Percentiles rank a stretch among this genome's conserved stretches.
Conservation (phyloP, 306 rosid species). For the Sphenostylis stenocarpa region DNA sequence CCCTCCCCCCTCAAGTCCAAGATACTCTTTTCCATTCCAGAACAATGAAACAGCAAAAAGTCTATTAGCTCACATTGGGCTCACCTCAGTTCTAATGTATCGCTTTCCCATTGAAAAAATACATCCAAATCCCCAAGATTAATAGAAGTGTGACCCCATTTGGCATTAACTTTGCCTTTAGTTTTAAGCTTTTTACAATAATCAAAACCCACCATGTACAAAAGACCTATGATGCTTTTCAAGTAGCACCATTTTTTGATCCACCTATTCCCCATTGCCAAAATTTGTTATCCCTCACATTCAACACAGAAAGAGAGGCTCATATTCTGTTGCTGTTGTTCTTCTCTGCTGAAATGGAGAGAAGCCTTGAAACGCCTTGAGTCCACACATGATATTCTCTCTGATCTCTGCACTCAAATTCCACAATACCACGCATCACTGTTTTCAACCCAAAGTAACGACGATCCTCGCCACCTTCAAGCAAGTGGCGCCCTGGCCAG, state of each 20-base stretch:
- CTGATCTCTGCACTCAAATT: constrained; percentile 80
- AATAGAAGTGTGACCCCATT: constrained; percentile 37
- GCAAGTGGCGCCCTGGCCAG: constrained; percentile 95
- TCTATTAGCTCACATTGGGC: constrained; percentile 50
- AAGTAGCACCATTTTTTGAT: constrained; percentile 5
- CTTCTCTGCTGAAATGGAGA: constrained; percentile 66
- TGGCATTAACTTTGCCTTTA: constrained; percentile 54
- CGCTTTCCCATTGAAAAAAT: constrained; percentile 48
- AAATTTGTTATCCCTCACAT: not conserved
- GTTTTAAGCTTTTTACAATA: constrained; percentile 54
- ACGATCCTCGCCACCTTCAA: constrained; percentile 79
- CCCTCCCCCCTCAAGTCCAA: constrained; percentile 52
- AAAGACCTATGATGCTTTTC: constrained; percentile 27
- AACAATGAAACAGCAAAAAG: constrained; percentile 32
- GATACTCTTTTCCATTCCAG: constrained; percentile 55
- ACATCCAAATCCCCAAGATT: constrained; percentile 40
- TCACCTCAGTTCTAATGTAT: constrained; percentile 42
- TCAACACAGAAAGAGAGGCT: not conserved
- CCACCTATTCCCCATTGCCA: constrained; percentile 23
- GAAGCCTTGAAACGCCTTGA: constrained; percentile 81
- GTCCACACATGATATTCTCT: constrained; percentile 93
- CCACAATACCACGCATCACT: constrained; percentile 67
- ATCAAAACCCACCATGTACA: constrained; percentile 45
- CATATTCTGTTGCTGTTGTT: constrained; percentile 53
- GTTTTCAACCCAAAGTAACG: constrained; percentile 94